Conservation (phyloP, 2,329 filamentous ascomycete genomes). For the Clarireedia sp. region DNA sequence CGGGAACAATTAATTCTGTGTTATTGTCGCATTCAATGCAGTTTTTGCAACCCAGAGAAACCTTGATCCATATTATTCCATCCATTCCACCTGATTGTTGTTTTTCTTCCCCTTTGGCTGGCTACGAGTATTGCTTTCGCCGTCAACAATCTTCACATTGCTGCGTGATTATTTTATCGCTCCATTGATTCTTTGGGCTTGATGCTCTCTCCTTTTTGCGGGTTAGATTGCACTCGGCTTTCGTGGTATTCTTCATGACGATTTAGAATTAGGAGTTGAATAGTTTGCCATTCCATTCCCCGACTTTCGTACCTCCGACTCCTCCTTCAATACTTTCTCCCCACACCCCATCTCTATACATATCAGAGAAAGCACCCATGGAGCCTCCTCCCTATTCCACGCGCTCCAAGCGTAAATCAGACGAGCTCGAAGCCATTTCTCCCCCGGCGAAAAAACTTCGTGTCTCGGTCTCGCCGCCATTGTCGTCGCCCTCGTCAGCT, state of each 20-base stretch:
- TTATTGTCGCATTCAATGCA: too few relatives aligned
- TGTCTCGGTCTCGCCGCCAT: slow-evolving; percentile 3
- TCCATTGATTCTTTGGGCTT: too few relatives aligned
- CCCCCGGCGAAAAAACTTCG: slow-evolving; percentile 5
- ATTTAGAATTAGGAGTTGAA: too few relatives aligned
- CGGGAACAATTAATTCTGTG: too few relatives aligned
- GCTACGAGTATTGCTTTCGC: too few relatives aligned
- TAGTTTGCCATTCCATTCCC: not conserved
- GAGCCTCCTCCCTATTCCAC: slow-evolving; percentile 8
- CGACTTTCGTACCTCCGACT: not conserved
- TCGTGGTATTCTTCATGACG: too few relatives aligned
- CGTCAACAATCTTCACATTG: not conserved
- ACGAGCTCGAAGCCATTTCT: not conserved
- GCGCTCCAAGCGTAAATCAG: slow-evolving; percentile 7
- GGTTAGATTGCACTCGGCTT: too few relatives aligned
- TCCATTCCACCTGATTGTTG: too few relatives aligned
- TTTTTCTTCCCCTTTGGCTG: too few relatives aligned
- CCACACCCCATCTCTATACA: not conserved
- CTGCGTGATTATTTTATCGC: not conserved
- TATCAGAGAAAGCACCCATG: not conserved
- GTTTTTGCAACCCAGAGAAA: too few relatives aligned
- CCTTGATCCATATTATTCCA: too few relatives aligned
- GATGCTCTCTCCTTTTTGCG: too few relatives aligned
- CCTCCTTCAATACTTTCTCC: not conserved
- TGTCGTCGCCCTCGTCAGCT: slow-evolving; percentile 8